Conservation (phyloP, 306 rosid genomes). For the Sechiopsis laciniata region DNA sequence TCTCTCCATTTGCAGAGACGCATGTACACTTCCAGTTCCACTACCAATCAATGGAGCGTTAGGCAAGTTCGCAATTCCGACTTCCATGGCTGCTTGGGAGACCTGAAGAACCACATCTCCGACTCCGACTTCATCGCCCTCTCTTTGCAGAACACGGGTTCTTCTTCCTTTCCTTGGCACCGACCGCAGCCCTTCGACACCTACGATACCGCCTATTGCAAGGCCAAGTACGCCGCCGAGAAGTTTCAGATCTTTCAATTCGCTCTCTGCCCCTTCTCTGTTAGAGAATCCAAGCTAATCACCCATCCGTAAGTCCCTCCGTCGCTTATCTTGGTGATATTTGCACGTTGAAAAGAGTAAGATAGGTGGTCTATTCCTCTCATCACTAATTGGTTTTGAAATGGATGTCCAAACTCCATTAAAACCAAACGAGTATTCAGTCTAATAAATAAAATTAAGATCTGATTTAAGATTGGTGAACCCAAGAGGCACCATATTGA, state of each 20-base stretch:
- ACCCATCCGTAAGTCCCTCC: conserved; percentile 64
- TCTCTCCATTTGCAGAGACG: conserved; percentile 36
- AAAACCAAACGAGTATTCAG: too few relatives aligned
- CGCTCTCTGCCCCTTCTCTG: conserved; percentile 76
- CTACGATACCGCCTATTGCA: conserved; percentile 50
- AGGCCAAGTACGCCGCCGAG: conserved; percentile 62
- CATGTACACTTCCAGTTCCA: conserved; percentile 29
- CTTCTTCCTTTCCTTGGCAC: conserved; percentile 54
- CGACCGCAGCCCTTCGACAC: conserved; percentile 63
- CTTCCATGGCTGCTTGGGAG: conserved; percentile 47
- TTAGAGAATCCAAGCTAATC: conserved; percentile 36
- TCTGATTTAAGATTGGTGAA: too few relatives aligned
- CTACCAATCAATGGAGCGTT: conserved; percentile 43
- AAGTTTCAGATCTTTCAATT: conserved; percentile 75
- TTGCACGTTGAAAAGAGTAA: too few relatives aligned
- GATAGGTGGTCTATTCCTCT: too few relatives aligned
- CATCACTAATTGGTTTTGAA: too few relatives aligned
- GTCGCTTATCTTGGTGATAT: not conserved
- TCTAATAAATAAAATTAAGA: too few relatives aligned
- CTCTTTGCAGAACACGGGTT: conserved; percentile 66
- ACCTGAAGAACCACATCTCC: conserved; percentile 43
- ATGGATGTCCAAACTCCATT: too few relatives aligned
- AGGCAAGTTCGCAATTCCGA: conserved; percentile 65
- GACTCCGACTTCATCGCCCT: conserved; percentile 62
- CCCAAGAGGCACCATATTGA: too few relatives aligned